Evolutionary conservation across 2,329 filamentous ascomycete genomes (phyloP), one percentile per base, ranked within the genome.

Genomic region (Decorospora gaudefroyi): DNA sequence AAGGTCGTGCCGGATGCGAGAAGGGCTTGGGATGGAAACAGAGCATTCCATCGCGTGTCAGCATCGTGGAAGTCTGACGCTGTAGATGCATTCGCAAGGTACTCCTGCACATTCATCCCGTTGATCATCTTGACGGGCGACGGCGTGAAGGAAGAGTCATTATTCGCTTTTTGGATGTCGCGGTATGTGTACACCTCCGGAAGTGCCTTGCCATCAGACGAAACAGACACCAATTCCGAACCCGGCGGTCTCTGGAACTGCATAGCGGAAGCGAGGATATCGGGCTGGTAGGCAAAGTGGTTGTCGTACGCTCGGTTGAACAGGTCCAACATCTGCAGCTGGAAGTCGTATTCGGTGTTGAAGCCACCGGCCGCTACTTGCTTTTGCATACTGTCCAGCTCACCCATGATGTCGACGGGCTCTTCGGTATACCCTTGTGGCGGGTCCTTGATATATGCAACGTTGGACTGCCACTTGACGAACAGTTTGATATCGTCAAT

Each of bases 311-410:
- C 71, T 9, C 59, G 56, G 12, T 55, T 58, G 36, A 73, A 62
- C 0, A 73, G 55, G 12, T 51, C 55, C 42, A 58, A 61, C 37
- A 74, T 54, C 19, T 67, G 61, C 32, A 62, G 38, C 47, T 75
- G 70, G 19, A 74, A 71, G 3, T 72, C 70, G 36, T 73, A 74
- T 35, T 74, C 72, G 15, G 55, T 71, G 10, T 48, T 50, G 53
- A 72, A 74, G 0, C 45, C 51, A 10, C 56, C 61, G 11, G 54
- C 44, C 0, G 59, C 19, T 1, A 74, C 47, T 29, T 64, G 60
- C 11, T 55, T 59, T 34, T 61, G 51, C 44, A 74, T 68, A 2
- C 47, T 53, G 3, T 72, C 62, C 26, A 74, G 55, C 11, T 68
- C 65, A 9, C 57, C 67, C 26, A 72, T 51, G 3, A 75, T 42